A percentile compares a stretch with the other conserved stretches of the same genome.
Conservation (phyloP, 2,329 filamentous ascomycete genomes). For the Sarocladium strictum region DNA sequence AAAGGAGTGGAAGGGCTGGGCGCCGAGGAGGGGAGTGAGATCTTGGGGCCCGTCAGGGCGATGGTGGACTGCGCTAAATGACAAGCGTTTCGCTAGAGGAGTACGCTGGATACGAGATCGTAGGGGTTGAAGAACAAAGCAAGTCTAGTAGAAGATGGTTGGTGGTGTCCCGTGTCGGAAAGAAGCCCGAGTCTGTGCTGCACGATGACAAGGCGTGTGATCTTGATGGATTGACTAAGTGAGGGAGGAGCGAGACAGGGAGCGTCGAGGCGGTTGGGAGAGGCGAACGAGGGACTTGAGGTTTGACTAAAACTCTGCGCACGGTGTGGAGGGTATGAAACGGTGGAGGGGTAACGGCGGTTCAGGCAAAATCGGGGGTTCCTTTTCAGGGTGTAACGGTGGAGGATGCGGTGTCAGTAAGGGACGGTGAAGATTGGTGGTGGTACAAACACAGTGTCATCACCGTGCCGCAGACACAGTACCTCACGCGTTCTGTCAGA, state of each 20-base stretch:
- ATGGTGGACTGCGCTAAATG: conserved; percentile 2
- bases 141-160: not conserved
- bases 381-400: conserved; percentile 2
- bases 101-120: not conserved
- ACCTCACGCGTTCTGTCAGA: too few relatives aligned
- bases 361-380: not conserved
- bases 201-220: not conserved
- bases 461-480: not conserved
- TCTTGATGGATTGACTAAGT: not conserved
- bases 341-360: not conserved
- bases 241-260: not conserved
- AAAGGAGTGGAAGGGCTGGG: conserved; percentile 8
- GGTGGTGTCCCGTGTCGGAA: not conserved
- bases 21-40: conserved; percentile 5
- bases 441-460: not conserved
- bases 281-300: not conserved
- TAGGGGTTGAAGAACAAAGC: not conserved
- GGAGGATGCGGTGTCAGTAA: not conserved
- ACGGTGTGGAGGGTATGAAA: not conserved
- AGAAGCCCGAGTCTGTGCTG: not conserved
- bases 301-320: not conserved
- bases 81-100: not conserved
- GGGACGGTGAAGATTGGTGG: not conserved
- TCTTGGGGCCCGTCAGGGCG: conserved; percentile 2
- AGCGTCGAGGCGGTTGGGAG: not conserved